These are phyloP conservation scores for Pichia manshurica DNA, from an alignment of 805 yeast genomes.

Conservation along the genomic window DNA sequence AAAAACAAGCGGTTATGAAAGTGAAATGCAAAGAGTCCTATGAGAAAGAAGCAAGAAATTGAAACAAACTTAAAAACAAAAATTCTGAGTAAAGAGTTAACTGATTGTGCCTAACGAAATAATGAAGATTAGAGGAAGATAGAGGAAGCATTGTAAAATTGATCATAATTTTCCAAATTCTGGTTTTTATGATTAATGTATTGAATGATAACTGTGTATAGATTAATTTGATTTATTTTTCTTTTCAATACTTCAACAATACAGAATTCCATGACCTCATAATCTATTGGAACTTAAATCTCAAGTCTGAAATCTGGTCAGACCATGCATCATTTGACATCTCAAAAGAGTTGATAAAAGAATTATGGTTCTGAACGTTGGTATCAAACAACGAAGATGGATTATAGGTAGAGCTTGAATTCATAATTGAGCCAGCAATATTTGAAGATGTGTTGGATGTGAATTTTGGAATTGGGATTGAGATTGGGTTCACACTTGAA, in stretches of 20 bases:
- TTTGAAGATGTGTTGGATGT: conserved; percentile 1
- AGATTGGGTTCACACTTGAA: conserved; percentile 15
- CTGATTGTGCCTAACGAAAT: neutral
- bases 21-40: neutral
- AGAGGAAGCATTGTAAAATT: no score
- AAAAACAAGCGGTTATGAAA: neutral
- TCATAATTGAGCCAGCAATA: conserved; percentile 10
- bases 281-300: conserved; percentile 9
- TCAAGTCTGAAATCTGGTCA: conserved; percentile 8
- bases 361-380: conserved; percentile 2
- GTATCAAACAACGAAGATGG: conserved; percentile 16
- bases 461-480: conserved; percentile 9
- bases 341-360: conserved; percentile 14
- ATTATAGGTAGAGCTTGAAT: conserved; percentile 10
- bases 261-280: no score
- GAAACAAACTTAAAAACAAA: neutral
- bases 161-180: no score
- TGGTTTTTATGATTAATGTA: no score
- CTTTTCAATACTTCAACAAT: no score
- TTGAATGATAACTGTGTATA: no score
- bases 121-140: neutral
- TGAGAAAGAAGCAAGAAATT: neutral
- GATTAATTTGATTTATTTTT: neutral
- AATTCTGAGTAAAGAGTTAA: conserved; percentile 1
- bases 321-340: conserved; percentile 5